phyloP scores from a whole-genome alignment of 164 flowering plant genomes.

The grape (Vitis vinifera) region ASM3070453v1 NC_081812.1:17647501-17648000 shows the following conservation, averaged over 20 bases:
- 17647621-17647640: conserved; percentile 9
- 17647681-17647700: conserved; percentile 5
- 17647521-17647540: conserved; percentile 40
- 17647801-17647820: conserved; percentile 48
- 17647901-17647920: conserved; percentile 40
- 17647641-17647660: conserved; percentile 4
- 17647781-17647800: conserved; percentile 31
- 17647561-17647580: conserved; percentile 72
- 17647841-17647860: conserved; percentile 55
- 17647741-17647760: conserved; percentile 87
- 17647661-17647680: background rate
- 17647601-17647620: conserved; percentile 45
- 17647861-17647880: conserved; percentile 40
- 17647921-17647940: conserved; percentile 35
- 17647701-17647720: conserved; percentile 52
- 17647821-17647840: conserved; percentile 45
- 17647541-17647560: conserved; percentile 49
- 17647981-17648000: background rate
- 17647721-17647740: conserved; percentile 44
- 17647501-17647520: conserved; percentile 46
- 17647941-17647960: conserved; percentile 29
- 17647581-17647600: conserved; percentile 48
- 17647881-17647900: conserved; percentile 28
- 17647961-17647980: background rate
- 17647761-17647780: conserved; percentile 64